Base-by-base conservation (phyloP, 352 stramenopile species). In the Phytophthora cryptogea region DNA sequence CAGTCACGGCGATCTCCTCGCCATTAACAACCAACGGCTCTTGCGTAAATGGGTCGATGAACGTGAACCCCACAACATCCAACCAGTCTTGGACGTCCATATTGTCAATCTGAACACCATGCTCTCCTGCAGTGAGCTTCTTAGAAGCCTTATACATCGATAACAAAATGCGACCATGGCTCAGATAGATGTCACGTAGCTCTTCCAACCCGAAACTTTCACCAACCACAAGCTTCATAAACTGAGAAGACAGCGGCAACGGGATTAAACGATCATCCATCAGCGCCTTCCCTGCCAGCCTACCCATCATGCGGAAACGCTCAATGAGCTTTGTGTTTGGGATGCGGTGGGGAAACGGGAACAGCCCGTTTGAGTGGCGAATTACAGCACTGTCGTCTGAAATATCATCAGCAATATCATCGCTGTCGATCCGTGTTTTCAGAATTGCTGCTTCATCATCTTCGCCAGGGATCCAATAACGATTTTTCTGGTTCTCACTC, bases 241-340 rank as follows among this genome's bases (percentile, higher is more conserved):
- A 95, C 16, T 94, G 80, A 8, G 58, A 49, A 28, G 86, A 91
- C 16, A 95, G 40, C 4, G 84, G 84, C 26, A 95, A 59, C 14
- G 86, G 84, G 2, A 95, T 74, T 6, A 95, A 56, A 5, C 82
- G 75, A 32, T 88, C 82, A 52, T 95, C 86, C 83, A 94, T 91
- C 46, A 95, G 58, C 17, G 86, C 84, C 43, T 94, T 95, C 17
- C 86, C 86, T 32, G 83, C 82, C 31, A 95, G 41, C 5, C 86
- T 83, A 10, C 86, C 86, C 61, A 95, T 88, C 76, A 89, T 89
- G 7, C 83, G 80, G 42, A 95, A 95, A 8, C 83, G 78, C 30
- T 95, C 77, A 5, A 86, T 36, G 16, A 93, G 42, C 31, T 76
- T 78, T 4, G 57, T n/a, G 6, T 28, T 66, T 20, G 57, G 33